A percentile compares a stretch with the other conserved stretches of the same genome.
Evolutionary conservation across 192 early-diverging fungal species (phyloP).

Genomic region (Coemansia sp.): DNA sequence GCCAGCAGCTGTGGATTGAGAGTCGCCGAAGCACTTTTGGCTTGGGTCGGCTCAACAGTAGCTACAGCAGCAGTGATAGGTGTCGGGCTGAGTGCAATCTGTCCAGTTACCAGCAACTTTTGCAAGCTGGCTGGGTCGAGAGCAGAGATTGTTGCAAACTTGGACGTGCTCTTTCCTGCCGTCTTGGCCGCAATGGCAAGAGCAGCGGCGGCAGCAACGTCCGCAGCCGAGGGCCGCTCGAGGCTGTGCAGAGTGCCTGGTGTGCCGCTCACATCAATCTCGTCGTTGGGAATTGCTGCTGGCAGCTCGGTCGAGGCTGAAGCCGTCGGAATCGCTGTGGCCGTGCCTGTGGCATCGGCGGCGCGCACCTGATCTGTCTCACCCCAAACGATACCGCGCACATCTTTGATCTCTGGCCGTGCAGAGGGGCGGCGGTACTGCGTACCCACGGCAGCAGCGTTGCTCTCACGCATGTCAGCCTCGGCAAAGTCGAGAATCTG

Average conservation of each 20-base stretch:
- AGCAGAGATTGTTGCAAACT: conserved; percentile 1
- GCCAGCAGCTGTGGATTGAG: conserved; percentile 15
- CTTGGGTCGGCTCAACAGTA: too few relatives aligned
- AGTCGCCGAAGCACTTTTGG: neutral
- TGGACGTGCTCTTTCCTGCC: neutral
- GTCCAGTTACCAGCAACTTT: neutral
- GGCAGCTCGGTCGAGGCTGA: conserved; percentile 10
- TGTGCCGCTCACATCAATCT: conserved; percentile 1
- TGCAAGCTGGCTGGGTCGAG: neutral
- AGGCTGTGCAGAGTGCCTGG: conserved; percentile 15
- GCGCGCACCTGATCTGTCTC: too few relatives aligned
- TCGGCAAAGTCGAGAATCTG: conserved; percentile 45
- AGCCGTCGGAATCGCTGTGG: conserved; percentile 7
- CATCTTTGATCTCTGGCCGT: conserved; percentile 39
- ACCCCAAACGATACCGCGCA: conserved; percentile 31
- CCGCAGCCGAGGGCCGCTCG: conserved; percentile 9
- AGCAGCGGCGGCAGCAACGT: neutral
- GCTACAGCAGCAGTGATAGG: neutral
- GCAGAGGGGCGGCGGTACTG: conserved; percentile 27
- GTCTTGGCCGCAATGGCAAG: too few relatives aligned
- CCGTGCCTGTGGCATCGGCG: neutral
- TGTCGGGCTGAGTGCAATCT: too few relatives aligned
- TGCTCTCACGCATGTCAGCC: conserved; percentile 7
- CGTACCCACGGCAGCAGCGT: neutral
- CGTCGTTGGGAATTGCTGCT: neutral